Base-by-base conservation (phyloP, 257 asterid genomes). In the Nemophila menziesii region DNA sequence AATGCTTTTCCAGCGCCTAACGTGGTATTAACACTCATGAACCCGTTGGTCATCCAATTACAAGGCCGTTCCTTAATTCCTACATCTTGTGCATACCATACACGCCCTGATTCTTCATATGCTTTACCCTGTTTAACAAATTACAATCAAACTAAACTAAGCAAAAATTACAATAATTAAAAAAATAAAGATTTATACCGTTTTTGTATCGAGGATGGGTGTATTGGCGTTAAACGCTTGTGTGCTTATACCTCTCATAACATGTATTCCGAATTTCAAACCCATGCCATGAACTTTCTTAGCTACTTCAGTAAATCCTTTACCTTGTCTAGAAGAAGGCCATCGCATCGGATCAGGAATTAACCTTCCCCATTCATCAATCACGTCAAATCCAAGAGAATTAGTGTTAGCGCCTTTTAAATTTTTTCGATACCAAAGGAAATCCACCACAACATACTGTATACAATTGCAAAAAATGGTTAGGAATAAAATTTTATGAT, bases 281-380 rank as follows among this genome's bases (percentile, higher is more conserved):
- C 99, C 96, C 89, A 81, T 62, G 48, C 49, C 44, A 57, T 90
- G 99, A 58, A 90, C 92, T 60, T 59, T 64, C 49, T 60, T 55
- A 10, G 94, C 87, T 48, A 81, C 83, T 48, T 81, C 54, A 5
- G 70, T 39, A 57, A 90, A 81, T 26, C 99, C 99, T 43, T 60
- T 65, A 19, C 94, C 94, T 12, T 61, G 75, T 33, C 38, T 51
- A 22, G 99, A 74, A 5, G 96, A 85, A 51, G 99, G 96, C 99
- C 99, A 90, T 63, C 99, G 57, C 16, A 21, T 68, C 0, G 93
- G 92, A 57, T 85, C 99, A 6, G 99, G 99, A 23, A 74, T 29
- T 96, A 90, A 63, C 75, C 96, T 81, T 56, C 98, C 98, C 98
- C 99, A 85, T 61, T 74, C 66, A 53, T 90, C 99, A 50, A 85